Conservation (phyloP, 345 rosid genomes). For the Lepidium africanum region DNA sequence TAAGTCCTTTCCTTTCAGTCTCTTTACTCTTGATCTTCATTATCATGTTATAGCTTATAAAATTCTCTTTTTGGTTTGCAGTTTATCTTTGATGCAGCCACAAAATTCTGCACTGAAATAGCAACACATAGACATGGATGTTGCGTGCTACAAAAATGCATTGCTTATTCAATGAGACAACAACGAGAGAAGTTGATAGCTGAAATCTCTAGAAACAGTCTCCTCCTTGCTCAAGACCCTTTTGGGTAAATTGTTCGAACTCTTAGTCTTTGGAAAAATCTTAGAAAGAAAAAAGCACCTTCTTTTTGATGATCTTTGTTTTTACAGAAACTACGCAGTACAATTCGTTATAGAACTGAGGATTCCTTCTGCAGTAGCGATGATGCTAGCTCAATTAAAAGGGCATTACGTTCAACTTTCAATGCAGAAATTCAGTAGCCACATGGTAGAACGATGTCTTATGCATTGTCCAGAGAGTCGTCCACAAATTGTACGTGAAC, state of each 20-base stretch:
- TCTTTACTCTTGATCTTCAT: background rate
- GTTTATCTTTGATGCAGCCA: slow-evolving; percentile 49
- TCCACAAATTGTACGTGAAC: slow-evolving; percentile 37
- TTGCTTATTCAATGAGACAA: slow-evolving; percentile 42
- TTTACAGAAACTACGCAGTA: slow-evolving; percentile 48
- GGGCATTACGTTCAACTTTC: slow-evolving; percentile 54
- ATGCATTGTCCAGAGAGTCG: slow-evolving; percentile 31
- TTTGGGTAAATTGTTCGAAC: slow-evolving; percentile 34
- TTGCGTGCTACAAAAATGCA: slow-evolving; percentile 56
- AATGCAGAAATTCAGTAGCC: slow-evolving; percentile 48
- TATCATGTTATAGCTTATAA: background rate
- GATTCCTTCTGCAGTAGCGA: slow-evolving; percentile 32
- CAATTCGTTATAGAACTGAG: slow-evolving; percentile 48
- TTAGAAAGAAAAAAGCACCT: background rate
- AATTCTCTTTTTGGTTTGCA: slow-evolving; percentile 5
- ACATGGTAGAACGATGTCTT: slow-evolving; percentile 49
- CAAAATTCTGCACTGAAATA: slow-evolving; percentile 43
- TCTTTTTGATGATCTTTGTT: background rate
- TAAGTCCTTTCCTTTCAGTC: background rate
- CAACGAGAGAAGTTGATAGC: slow-evolving; percentile 33
- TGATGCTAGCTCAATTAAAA: slow-evolving; percentile 41
- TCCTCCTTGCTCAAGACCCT: slow-evolving; percentile 48
- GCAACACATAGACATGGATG: slow-evolving; percentile 61
- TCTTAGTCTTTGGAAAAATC: background rate
- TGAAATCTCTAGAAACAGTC: slow-evolving; percentile 41